Evolutionary conservation across 2,329 filamentous ascomycete genomes (phyloP).

Genomic region (Coniella lustricola): DNA sequence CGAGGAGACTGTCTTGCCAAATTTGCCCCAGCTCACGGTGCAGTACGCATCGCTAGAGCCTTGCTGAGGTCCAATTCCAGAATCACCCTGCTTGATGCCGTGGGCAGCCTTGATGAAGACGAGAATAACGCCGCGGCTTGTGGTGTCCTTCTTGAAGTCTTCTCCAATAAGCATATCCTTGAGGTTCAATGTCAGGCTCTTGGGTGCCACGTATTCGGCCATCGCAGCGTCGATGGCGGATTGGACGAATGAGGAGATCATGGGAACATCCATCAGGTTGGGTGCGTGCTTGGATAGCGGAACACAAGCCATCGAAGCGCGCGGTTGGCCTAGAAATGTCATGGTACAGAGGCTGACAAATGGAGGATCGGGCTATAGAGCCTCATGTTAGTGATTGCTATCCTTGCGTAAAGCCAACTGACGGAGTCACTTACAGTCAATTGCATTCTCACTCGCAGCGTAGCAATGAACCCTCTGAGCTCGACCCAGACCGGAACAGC

Average conservation of each 20-base stretch:
- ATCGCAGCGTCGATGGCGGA: conserved; percentile 66
- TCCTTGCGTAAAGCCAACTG: background rate
- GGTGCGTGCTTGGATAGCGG: conserved; percentile 62
- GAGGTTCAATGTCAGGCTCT: conserved; percentile 65
- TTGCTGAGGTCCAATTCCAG: conserved; percentile 51
- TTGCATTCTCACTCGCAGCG: conserved; percentile 61
- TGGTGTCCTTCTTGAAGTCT: conserved; percentile 71
- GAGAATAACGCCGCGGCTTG: conserved; percentile 56
- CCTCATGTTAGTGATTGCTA: background rate
- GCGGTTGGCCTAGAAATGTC: conserved; percentile 69
- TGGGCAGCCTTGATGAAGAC: conserved; percentile 60
- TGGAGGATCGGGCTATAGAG: conserved; percentile 56
- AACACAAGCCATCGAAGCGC: conserved; percentile 62
- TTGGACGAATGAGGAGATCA: conserved; percentile 70
- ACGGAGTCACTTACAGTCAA: conserved; percentile 38
- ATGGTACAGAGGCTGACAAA: conserved; percentile 71
- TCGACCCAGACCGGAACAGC: conserved; percentile 66
- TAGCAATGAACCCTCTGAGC: conserved; percentile 63
- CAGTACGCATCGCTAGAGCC: conserved; percentile 66
- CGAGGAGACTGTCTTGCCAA: conserved; percentile 60
- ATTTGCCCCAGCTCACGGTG: conserved; percentile 70
- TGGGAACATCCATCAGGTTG: conserved; percentile 68
- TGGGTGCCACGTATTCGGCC: conserved; percentile 69
- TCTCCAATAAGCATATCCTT: conserved; percentile 73
- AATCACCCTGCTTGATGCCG: conserved; percentile 66